phyloP scores from a whole-genome alignment of 2,329 filamentous ascomycete genomes.

The Cladosporium sp. region DNA sequence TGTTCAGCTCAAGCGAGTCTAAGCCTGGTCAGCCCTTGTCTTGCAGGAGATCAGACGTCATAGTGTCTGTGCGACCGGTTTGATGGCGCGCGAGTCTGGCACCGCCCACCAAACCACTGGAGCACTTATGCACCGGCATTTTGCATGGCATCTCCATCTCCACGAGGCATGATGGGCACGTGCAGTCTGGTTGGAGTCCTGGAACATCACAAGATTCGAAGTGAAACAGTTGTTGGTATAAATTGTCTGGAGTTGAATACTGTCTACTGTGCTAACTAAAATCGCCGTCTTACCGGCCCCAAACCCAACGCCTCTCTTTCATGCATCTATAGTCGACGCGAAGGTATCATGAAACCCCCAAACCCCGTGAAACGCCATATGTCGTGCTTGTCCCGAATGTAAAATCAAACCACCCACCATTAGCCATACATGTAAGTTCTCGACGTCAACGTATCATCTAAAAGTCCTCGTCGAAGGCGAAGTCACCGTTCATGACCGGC shows the following conservation, averaged over 20 bases:
- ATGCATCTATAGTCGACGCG: slow-evolving; percentile 13
- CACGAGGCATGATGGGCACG: not conserved
- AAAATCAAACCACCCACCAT: slow-evolving; percentile 5
- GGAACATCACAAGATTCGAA: no score
- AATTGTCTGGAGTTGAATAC: slow-evolving; percentile 12
- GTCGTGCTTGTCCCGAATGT: not conserved
- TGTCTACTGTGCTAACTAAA: slow-evolving; percentile 6
- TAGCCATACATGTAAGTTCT: slow-evolving; percentile 4
- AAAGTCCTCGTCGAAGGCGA: slow-evolving; percentile 95
- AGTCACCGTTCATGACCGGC: slow-evolving; percentile 61
- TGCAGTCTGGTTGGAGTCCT: not conserved
- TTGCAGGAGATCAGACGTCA: not conserved
- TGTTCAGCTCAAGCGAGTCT: no score
- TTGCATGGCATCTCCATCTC: not conserved
- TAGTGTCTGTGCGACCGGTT: not conserved
- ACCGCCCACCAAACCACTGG: not conserved
- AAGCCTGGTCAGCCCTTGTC: no score
- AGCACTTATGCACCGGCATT: not conserved
- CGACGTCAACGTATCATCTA: slow-evolving; percentile 52
- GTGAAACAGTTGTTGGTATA: not conserved
- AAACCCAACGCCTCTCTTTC: slow-evolving; percentile 10
- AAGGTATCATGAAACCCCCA: slow-evolving; percentile 12
- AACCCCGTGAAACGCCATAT: slow-evolving; percentile 5
- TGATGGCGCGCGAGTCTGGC: no score
- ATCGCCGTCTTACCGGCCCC: not conserved